Conservation (phyloP, 1,284 basidiomycete species). For the Austropuccinia psidii region DNA sequence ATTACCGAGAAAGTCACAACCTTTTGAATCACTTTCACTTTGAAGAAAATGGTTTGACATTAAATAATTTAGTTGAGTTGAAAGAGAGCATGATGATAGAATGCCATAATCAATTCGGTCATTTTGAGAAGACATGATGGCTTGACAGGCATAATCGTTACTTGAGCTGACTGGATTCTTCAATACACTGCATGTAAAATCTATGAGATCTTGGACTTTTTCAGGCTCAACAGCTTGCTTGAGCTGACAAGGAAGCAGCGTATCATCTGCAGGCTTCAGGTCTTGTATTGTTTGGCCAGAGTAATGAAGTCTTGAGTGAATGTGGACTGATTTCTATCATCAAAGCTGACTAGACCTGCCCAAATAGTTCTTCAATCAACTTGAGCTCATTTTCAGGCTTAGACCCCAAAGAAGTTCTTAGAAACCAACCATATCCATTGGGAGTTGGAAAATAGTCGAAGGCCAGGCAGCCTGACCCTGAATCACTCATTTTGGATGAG, state of each 20-base stretch:
- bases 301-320: background rate
- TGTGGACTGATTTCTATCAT: background rate
- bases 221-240: background rate
- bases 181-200: background rate
- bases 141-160: background rate
- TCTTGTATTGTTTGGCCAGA: background rate
- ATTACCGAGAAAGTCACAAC: conserved; percentile 3
- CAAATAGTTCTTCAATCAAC: background rate
- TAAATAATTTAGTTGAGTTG: background rate
- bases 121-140: background rate
- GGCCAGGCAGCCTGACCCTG: conserved; percentile 3
- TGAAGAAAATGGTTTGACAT: background rate
- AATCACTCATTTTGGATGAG: conserved; percentile 6
- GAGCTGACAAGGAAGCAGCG: conserved; percentile 1
- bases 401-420: background rate
- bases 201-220: background rate
- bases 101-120: background rate
- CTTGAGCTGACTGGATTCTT: background rate
- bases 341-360: background rate
- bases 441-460: conserved; percentile 11
- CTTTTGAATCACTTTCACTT: background rate
- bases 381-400: background rate
- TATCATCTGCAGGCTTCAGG: conserved; percentile 5
- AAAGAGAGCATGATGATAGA: conserved; percentile 6
- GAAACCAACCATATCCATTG: background rate